Evolutionary conservation across 345 rosid species (phyloP), one percentile per base, ranked within the genome.

Genomic region (Capsella bursapastoris): DNA sequence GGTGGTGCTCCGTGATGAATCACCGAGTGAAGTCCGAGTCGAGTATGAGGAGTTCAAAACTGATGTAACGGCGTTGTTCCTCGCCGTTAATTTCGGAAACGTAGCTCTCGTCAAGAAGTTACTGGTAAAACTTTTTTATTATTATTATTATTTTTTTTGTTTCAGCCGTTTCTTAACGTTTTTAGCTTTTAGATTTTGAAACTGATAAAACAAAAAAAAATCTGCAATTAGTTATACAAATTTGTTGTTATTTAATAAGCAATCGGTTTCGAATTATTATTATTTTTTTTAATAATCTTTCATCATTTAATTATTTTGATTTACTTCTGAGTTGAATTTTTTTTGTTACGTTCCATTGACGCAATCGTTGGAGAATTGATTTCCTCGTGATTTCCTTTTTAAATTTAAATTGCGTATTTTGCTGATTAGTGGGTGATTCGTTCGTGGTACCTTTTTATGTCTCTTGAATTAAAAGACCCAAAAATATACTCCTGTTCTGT

Each of bases 21-120:
- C 84, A 9, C 69, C 98, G 8, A 74, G 85, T 43, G 91, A 92
- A 75, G 88, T 89, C 34, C 56, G 76, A 35, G 82, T 90, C 2
- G 92, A 83, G 78, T 85, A 81, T 66, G 94, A 88, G 79, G 99
- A 95, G 85, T 87, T 95, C 67, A 90, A 80, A 83, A 90, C 98
- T 15, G 98, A 95, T 66, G 99, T 95, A 47, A 84, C 96, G n/a
- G 87, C 99, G 53, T 77, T 95, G 70, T 90, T 92, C 80, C 87
- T 92, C 77, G 97, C 98, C 57, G 94, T 83, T 58, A 96, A 86
- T 50, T 80, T 80, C 37, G 98, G 99, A 80, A 88, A 86, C 80
- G 86, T 80, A 14, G 75, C 85, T 64, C 91, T 95, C 77, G 91
- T 92, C 49, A 95, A 84, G 90, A 77, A 80, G 61, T 63, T 95